A percentile compares a stretch with the other conserved stretches of the same genome.
Conservation (phyloP, 441 rosid species). For the Aleurites moluccanus region DNA sequence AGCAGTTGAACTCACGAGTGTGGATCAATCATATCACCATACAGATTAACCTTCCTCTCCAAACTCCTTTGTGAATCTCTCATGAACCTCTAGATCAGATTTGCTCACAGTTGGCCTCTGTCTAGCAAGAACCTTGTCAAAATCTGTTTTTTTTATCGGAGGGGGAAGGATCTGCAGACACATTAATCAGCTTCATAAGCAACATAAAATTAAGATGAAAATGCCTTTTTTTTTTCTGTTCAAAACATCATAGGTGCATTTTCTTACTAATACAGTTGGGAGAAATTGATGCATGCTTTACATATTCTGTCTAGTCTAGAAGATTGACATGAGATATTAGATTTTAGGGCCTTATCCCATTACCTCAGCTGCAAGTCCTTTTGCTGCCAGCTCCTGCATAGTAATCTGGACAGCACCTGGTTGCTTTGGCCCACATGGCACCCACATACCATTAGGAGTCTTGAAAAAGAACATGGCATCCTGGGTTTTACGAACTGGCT, state of each 20-base stretch:
- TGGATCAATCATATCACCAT: conserved; percentile 19
- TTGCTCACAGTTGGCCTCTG: conserved; percentile 99
- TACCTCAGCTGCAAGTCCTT: conserved; percentile 85
- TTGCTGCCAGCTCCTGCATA: conserved; percentile 87
- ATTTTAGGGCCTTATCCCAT: conserved; percentile 3
- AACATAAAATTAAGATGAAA: not conserved
- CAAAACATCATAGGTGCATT: not conserved
- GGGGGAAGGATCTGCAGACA: conserved; percentile 88
- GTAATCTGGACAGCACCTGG: conserved; percentile 78
- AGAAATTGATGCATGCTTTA: not conserved
- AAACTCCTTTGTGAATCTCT: conserved; percentile 97
- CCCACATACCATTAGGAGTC: conserved; percentile 69
- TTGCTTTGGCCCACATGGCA: conserved; percentile 97
- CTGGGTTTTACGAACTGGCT: conserved; percentile 98
- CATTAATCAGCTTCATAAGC: conserved; percentile 16
- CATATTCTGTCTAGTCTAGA: not conserved
- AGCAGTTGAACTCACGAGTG: conserved; percentile 33
- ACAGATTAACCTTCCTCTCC: conserved; percentile 93
- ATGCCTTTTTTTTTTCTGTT: not conserved
- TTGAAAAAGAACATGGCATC: conserved; percentile 92
- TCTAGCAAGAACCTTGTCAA: conserved; percentile 95
- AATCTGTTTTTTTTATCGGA: conserved; percentile 77
- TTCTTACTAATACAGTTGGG: not conserved
- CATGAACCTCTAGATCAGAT: conserved; percentile 87
- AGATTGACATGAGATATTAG: not conserved